These are phyloP conservation scores for Dipteronia sinensis DNA, from an alignment of 345 rosid genomes.

Conservation along the genomic window DNA sequence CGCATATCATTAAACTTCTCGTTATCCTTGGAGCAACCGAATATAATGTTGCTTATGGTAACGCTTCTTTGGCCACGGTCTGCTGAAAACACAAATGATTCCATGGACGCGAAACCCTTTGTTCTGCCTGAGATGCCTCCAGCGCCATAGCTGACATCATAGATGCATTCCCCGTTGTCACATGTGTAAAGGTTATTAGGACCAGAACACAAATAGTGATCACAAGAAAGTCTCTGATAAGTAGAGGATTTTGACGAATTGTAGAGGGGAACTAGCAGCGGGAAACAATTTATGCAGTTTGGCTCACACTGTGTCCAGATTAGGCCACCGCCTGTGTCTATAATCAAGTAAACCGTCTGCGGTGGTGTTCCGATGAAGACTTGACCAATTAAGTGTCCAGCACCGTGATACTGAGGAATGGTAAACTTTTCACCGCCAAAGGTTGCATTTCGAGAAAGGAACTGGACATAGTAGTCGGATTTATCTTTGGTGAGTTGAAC, in stretches of 20 bases:
- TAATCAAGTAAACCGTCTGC: not conserved
- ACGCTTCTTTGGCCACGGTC: too few species aligned
- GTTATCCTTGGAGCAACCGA: slow-evolving; percentile 22
- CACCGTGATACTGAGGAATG: not conserved
- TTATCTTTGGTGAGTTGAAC: too few species aligned
- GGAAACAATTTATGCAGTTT: slow-evolving; percentile 9
- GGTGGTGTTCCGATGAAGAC: not conserved
- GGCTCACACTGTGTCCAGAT: too few species aligned
- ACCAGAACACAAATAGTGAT: slow-evolving; percentile 11
- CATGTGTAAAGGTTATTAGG: slow-evolving; percentile 10
- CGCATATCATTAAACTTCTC: too few species aligned
- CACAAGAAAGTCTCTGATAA: too few species aligned
- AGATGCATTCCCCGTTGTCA: slow-evolving; percentile 12
- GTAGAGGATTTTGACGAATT: too few species aligned
- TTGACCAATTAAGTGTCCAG: too few species aligned
- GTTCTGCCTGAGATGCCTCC: not conserved
- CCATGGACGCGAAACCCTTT: slow-evolving; percentile 15
- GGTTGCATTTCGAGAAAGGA: not conserved
- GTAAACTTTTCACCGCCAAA: not conserved
- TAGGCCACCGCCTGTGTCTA: slow-evolving; percentile 9
- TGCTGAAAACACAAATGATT: too few species aligned
- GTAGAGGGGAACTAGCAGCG: too few species aligned
- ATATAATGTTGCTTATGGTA: not conserved
- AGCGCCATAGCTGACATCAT: slow-evolving; percentile 15
- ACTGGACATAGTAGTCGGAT: too few species aligned